phyloP scores from a whole-genome alignment of 306 rosid species.

The Trifolium dubium region DNA sequence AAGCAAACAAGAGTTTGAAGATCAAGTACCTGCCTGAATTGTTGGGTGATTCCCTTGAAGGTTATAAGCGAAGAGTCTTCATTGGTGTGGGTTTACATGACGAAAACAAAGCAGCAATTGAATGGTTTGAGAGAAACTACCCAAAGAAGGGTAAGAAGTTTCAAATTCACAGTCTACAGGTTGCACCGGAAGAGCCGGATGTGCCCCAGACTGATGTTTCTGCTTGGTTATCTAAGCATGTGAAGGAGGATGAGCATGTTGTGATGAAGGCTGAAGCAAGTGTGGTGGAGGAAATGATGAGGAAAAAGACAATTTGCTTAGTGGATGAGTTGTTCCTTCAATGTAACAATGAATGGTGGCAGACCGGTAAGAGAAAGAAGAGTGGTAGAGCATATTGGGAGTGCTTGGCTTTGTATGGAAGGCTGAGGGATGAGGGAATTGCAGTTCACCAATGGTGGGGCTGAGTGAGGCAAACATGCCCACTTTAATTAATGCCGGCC shows the following conservation, averaged over 20 bases:
- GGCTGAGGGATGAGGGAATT: constrained; percentile 67
- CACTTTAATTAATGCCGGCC: constrained; percentile 10
- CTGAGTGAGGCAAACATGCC: constrained; percentile 31
- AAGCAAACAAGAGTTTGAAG: constrained; percentile 39
- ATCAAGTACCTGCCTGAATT: constrained; percentile 64
- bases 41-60: constrained; percentile 57
- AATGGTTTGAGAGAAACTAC: constrained; percentile 61
- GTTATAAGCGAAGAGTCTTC: constrained; percentile 54
- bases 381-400: constrained; percentile 68
- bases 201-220: constrained; percentile 37
- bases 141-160: constrained; percentile 58
- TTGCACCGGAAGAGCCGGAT: constrained; percentile 33
- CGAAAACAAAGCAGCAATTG: constrained; percentile 43
- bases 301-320: constrained; percentile 47
- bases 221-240: constrained; percentile 58
- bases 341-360: constrained; percentile 72
- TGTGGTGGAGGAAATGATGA: constrained; percentile 59
- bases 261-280: constrained; percentile 76
- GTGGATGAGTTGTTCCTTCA: constrained; percentile 68
- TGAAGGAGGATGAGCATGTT: constrained; percentile 58
- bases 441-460: constrained; percentile 77
- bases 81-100: constrained; percentile 50
- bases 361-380: constrained; percentile 37
- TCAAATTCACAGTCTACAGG: constrained; percentile 50
- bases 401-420: constrained; percentile 70